phyloP scores from a whole-genome alignment of 495 filamentous ascomycete genomes.

The Rusavskia elegans region DNA sequence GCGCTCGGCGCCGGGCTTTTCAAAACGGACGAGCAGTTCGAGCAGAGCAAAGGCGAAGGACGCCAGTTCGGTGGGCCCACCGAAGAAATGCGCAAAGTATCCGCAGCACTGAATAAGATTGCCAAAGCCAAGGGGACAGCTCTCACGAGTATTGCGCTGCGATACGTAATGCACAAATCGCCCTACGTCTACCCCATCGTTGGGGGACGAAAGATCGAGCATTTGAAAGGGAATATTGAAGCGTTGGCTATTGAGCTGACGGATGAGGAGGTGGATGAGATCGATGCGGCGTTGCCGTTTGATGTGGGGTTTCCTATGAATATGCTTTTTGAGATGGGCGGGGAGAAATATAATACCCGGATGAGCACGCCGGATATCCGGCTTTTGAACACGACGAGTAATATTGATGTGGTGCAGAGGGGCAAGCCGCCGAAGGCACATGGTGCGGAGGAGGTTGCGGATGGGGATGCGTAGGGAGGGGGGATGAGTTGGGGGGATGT shows the following conservation, averaged over 20 bases:
- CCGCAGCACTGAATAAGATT: slow-evolving; percentile 38
- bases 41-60: slow-evolving; percentile 20
- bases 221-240: slow-evolving; percentile 47
- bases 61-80: slow-evolving; percentile 13
- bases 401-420: slow-evolving; percentile 25
- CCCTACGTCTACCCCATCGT: slow-evolving; percentile 67
- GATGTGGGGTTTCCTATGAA: slow-evolving; percentile 37
- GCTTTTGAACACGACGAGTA: slow-evolving; percentile 24
- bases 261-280: slow-evolving; percentile 37
- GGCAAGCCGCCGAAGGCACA: slow-evolving; percentile 1
- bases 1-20: slow-evolving; percentile 38
- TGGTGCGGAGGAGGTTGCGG: background rate
- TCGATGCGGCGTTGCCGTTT: slow-evolving; percentile 34
- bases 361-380: slow-evolving; percentile 16
- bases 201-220: slow-evolving; percentile 48
- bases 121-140: slow-evolving; percentile 32
- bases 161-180: slow-evolving; percentile 59
- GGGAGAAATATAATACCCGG: slow-evolving; percentile 2
- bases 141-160: slow-evolving; percentile 47
- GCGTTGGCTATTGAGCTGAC: slow-evolving; percentile 37
- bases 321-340: slow-evolving; percentile 19
- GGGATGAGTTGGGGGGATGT: too few relatives aligned
- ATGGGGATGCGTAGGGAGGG: too few relatives aligned
- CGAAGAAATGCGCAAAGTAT: slow-evolving; percentile 31
- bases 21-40: slow-evolving; percentile 23